phyloP scores from a whole-genome alignment of 208 protist genomes.

The Novymonas esmeraldas region DNA sequence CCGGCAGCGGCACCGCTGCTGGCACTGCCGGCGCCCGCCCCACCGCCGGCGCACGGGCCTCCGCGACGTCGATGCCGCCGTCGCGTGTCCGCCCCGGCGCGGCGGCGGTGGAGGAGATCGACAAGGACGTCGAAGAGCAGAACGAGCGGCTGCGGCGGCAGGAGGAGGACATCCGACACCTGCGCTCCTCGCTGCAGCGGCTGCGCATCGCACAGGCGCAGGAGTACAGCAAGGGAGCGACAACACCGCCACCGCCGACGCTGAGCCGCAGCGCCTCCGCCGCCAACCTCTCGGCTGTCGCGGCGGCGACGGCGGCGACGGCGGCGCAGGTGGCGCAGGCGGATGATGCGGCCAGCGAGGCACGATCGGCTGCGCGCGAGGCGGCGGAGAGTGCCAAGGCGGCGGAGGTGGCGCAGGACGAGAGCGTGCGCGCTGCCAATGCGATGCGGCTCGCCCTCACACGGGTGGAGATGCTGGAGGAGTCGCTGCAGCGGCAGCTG shows the following conservation, averaged over 20 bases:
- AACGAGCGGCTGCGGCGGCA: conserved; percentile 6
- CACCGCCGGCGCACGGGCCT: neutral
- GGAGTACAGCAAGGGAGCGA: neutral
- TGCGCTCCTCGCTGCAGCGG: conserved; percentile 16
- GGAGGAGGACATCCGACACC: conserved; percentile 11
- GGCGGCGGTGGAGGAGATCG: conserved; percentile 18
- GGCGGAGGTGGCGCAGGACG: conserved; percentile 35
- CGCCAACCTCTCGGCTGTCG: too few species aligned
- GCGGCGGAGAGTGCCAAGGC: conserved; percentile 21
- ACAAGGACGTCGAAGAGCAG: neutral
- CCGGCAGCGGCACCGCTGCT: neutral
- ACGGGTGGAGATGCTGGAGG: conserved; percentile 9
- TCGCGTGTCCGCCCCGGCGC: neutral
- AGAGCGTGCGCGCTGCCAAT: conserved; percentile 22
- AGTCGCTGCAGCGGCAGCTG: conserved; percentile 14
- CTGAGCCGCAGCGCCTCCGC: too few species aligned
- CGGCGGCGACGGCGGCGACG: too few species aligned
- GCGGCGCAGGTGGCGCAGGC: neutral
- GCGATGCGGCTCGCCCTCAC: conserved; percentile 19
- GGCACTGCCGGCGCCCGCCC: neutral
- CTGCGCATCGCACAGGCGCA: conserved; percentile 14
- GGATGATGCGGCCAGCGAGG: neutral
- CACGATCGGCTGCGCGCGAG: conserved; percentile 12
- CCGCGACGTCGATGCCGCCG: neutral
- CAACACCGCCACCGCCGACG: neutral